Evolutionary conservation across 2,329 filamentous ascomycete species (phyloP), one percentile per base, ranked within the genome.

Genomic region (Aspergillus candidus): DNA sequence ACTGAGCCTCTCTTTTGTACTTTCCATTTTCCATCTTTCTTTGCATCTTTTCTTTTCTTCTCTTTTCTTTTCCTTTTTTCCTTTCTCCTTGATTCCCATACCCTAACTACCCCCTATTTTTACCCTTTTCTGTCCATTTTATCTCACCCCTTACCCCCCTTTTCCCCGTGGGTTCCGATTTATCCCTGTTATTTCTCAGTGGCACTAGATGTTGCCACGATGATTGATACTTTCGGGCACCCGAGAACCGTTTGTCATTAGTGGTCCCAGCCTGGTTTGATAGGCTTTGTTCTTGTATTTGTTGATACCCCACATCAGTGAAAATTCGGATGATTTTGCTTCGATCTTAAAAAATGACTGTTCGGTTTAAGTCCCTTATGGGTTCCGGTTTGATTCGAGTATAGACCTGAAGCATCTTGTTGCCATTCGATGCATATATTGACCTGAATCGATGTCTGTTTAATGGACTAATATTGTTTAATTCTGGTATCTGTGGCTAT

Each of bases 301-400:
- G 54, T 56, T 56, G 54, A 56, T 56, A 56, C 51, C 52, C 52
- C 53, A 43, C 47, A 49, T 46, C 44, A 54, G 54, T 47, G 49
- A 46, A 44, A 56, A 43, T 52, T 52, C 49, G 51, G 44, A 52
- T 49, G 53, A 51, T 50, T 47, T 52, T 43, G 50, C 39, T 35
- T 47, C 40, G 41, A 47, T 47, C 40, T 37, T 44, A 35, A 42
- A 35, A 42, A 22, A 37, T 38, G 40, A 42, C 30, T 40, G 40
- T 43, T 40, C 32, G 44, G 35, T 39, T 42, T 45, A 35, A 35
- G 42, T 37, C 32, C 41, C 41, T 32, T 46, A 36, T 42, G 36
- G 35, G 46, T 27, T 43, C 36, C 38, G 43, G 32, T 15, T 35
- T 15, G 47, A 40, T 38, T 46, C 18, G 4, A 18, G 3, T 2